Evolutionary conservation across 176 grass and related monocot genomes (phyloP), one percentile per base, ranked within the genome.

Genomic region (Triticum monococcum): DNA sequence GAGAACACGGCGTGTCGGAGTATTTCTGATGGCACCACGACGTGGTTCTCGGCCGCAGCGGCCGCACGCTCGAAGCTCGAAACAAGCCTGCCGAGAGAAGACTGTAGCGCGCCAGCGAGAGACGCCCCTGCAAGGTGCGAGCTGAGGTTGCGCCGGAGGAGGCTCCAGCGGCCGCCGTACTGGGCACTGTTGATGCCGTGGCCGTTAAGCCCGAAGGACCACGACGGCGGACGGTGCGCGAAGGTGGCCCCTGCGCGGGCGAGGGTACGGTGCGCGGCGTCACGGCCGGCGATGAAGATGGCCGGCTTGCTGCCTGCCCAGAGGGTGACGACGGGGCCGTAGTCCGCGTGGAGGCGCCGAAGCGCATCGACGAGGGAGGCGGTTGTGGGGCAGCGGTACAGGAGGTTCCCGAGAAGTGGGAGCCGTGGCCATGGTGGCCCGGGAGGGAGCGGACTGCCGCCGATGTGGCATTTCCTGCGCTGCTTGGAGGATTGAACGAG

Each of bases 81-180:
- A 0, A 71, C 5, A 31, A 86, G 85, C 12, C 18, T 4, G 0
- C 18, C 20, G 18, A n/a, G 25, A 3, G 85, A 79, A 38, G 11
- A 16, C 0, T 37, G 18, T 3, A 78, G 12, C 0, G 46, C 48
- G 4, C 3, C 3, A 16, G 2, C 50, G 12, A 23, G 2, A 14
- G 30, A 9, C 4, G 23, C 72, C 11, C 35, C 13, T 4, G 64
- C 64, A 17, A 88, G 63, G 72, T 48, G 46, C 3, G 64, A 41
- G 86, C 35, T 2, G 48, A 88, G 62, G 73, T 83, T 88, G 25
- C 72, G 62, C 2, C 80, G 80, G 80, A 88, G 71, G 46, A 60
- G 25, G 5, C 63, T 26, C 86, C 86, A 88, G 3, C 64, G 50
- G 35, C 8, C 3, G 50, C 72, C 86, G 62, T 88, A 83, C 0